Conservation (phyloP, 2,329 filamentous ascomycete species). For the Aspergillus pseudoviridinutans region DNA sequence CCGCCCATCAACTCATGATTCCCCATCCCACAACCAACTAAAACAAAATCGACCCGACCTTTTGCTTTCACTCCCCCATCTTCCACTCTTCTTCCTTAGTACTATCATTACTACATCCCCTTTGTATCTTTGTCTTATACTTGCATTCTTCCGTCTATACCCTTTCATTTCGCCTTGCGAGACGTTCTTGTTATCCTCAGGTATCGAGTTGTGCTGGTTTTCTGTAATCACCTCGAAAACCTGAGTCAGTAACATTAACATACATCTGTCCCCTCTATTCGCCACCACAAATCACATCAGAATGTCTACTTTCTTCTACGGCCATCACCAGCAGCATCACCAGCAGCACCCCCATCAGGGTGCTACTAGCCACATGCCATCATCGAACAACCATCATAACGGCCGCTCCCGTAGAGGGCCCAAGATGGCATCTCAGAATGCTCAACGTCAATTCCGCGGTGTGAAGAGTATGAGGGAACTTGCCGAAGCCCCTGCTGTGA, state of each 20-base stretch:
- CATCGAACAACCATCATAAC: slow-evolving; percentile 73
- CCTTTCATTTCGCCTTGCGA: slow-evolving; percentile 20
- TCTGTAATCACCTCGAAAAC: slow-evolving; percentile 22
- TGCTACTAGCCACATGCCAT: slow-evolving; percentile 48
- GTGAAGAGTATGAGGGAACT: slow-evolving; percentile 84
- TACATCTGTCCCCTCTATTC: slow-evolving; percentile 5
- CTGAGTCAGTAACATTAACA: slow-evolving; percentile 15
- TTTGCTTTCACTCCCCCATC: slow-evolving; percentile 9
- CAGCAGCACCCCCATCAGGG: slow-evolving; percentile 44
- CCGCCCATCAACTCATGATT: slow-evolving; percentile 22
- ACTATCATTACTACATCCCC: slow-evolving; percentile 16
- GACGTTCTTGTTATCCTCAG: slow-evolving; percentile 6
- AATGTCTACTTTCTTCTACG: slow-evolving; percentile 48
- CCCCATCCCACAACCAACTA: slow-evolving; percentile 21
- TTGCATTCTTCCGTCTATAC: slow-evolving; percentile 20
- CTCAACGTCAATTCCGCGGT: slow-evolving; percentile 80
- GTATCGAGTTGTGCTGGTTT: slow-evolving; percentile 15
- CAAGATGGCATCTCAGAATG: slow-evolving; percentile 74
- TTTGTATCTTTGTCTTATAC: slow-evolving; percentile 16
- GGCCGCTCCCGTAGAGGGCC: slow-evolving; percentile 82
- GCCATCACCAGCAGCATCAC: slow-evolving; percentile 40
- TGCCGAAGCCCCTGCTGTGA: slow-evolving; percentile 70
- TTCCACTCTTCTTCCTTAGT: slow-evolving; percentile 9
- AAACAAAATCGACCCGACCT: slow-evolving; percentile 16
- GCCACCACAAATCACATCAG: slow-evolving; percentile 20